A percentile compares a stretch with the other conserved stretches of the same genome.
Evolutionary conservation across 306 rosid species (phyloP).

Genomic region (Luffa acutangula): DNA sequence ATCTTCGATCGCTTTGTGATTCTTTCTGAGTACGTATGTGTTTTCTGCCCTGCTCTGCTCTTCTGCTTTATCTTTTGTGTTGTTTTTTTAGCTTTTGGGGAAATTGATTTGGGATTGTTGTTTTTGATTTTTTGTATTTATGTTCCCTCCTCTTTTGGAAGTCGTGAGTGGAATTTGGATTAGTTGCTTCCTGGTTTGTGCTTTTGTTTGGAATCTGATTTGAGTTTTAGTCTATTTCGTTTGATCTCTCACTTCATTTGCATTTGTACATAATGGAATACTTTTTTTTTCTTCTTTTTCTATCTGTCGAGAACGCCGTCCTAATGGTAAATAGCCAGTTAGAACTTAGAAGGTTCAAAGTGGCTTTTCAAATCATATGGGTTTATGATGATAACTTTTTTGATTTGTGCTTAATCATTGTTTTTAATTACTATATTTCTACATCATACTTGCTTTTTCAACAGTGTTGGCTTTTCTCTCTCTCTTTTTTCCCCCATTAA

Average conservation of each 20-base stretch:
- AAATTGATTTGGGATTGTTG: background rate
- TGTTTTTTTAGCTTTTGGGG: background rate
- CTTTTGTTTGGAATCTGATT: background rate
- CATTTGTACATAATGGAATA: background rate
- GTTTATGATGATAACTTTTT: background rate
- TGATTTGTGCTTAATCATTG: background rate
- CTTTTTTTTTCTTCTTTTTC: background rate
- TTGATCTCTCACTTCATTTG: background rate
- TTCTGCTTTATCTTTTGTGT: background rate
- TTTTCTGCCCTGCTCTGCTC: background rate
- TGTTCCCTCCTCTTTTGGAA: background rate
- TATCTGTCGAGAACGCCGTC: background rate
- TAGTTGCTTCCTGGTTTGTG: background rate
- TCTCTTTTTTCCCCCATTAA: background rate
- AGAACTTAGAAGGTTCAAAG: background rate
- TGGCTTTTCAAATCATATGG: background rate
- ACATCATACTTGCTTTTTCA: background rate
- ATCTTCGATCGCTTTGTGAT: background rate
- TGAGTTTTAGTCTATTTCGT: background rate
- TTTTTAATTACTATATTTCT: background rate
- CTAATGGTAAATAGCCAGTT: background rate
- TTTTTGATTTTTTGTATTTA: background rate
- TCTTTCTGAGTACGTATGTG: conserved; percentile 3
- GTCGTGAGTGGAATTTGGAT: background rate
- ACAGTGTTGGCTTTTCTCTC: background rate